These are phyloP conservation scores for Botrytis byssoidea DNA, from an alignment of 2,329 filamentous ascomycete genomes.

Conservation along the genomic window DNA sequence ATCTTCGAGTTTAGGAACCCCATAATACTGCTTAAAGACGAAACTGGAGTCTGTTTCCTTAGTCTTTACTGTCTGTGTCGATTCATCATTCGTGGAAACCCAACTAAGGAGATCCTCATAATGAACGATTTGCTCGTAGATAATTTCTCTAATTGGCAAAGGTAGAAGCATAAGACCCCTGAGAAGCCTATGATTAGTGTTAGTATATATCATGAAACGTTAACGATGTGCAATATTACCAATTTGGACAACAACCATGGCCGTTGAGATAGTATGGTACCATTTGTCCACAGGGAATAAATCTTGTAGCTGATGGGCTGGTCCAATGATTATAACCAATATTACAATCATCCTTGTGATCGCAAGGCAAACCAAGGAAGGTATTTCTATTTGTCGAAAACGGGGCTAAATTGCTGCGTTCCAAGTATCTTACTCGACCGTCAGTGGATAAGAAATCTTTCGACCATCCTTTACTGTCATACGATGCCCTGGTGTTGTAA, in stretches of 20 bases:
- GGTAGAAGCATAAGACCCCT: not conserved
- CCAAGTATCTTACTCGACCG: not conserved
- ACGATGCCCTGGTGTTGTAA: not conserved
- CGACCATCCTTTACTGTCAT: not conserved
- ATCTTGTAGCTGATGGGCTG: not conserved
- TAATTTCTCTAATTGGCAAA: not conserved
- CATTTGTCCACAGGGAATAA: not conserved
- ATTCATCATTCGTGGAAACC: not conserved
- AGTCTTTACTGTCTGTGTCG: too few species aligned
- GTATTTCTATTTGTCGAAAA: not conserved
- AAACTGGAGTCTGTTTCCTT: too few species aligned
- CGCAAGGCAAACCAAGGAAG: not conserved
- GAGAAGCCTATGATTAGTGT: not conserved
- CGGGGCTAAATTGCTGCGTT: not conserved
- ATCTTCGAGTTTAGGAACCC: not conserved
- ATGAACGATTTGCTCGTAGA: not conserved
- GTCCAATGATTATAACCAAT: not conserved
- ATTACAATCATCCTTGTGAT: conserved; percentile 4
- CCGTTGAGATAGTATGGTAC: not conserved
- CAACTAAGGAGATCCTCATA: not conserved
- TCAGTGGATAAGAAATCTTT: not conserved
- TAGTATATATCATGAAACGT: not conserved
- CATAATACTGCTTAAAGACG: not conserved
- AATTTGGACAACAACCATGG: not conserved
- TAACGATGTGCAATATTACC: not conserved